phyloP scores from a whole-genome alignment of 2,329 filamentous ascomycete genomes.

The Fusarium beomiforme region DNA sequence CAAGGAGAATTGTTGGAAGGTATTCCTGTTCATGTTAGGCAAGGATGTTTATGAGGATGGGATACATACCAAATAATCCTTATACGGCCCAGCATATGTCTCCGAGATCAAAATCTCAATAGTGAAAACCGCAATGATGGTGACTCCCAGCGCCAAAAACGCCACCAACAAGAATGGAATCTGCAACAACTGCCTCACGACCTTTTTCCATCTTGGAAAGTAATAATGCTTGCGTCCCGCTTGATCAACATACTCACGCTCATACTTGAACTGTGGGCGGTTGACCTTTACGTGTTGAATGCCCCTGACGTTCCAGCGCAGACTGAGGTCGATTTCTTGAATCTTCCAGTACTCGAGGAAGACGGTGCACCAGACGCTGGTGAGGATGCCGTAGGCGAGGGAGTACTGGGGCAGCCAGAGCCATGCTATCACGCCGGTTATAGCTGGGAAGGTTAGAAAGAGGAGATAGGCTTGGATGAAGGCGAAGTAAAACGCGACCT shows the following conservation, averaged over 20 bases:
- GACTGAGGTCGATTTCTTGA: conserved; percentile 74
- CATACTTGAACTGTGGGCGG: conserved; percentile 71
- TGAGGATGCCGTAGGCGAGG: conserved; percentile 72
- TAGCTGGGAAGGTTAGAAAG: conserved; percentile 76
- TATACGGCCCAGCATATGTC: conserved; percentile 75
- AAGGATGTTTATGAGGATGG: fast-evolving
- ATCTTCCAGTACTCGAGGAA: conserved; percentile 87
- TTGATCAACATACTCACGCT: conserved; percentile 69
- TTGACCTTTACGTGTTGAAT: conserved; percentile 74
- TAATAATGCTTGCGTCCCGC: conserved; percentile 69
- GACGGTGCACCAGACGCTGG: conserved; percentile 75
- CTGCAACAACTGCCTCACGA: conserved; percentile 73
- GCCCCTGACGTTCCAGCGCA: conserved; percentile 78
- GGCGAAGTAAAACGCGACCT: conserved; percentile 84
- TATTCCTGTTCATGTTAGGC: conserved; percentile 64
- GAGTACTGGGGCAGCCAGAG: conserved; percentile 76
- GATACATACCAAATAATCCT: conserved; percentile 67
- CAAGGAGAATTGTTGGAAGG: conserved; percentile 76
- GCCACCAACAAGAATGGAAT: conserved; percentile 74
- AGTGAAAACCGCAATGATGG: conserved; percentile 76
- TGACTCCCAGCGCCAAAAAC: conserved; percentile 66
- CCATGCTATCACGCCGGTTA: conserved; percentile 75
- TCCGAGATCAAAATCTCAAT: conserved; percentile 81
- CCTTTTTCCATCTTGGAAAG: conserved; percentile 72
- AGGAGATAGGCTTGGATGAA: conserved; percentile 81